A percentile compares a stretch with the other conserved stretches of the same genome.
phyloP scores from a whole-genome alignment of 2,329 filamentous ascomycete species.

The Penicillium brasilianum region DNA sequence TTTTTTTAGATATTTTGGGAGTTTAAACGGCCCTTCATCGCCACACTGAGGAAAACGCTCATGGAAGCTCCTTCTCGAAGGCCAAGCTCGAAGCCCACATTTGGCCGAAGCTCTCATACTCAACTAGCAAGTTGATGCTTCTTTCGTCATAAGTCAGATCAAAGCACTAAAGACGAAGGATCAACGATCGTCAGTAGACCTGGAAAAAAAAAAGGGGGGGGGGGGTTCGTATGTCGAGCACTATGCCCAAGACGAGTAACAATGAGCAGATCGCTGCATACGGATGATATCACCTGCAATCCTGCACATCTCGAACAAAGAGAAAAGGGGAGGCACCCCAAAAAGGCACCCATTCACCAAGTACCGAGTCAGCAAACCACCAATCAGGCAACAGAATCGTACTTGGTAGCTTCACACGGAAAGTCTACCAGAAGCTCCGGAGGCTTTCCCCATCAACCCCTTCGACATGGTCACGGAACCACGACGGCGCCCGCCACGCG shows the following conservation, averaged over 20 bases:
- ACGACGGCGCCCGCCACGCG: constrained; percentile 3
- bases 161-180: no score
- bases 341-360: neutral
- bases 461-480: neutral
- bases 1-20: neutral
- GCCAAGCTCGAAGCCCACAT: neutral
- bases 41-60: neutral
- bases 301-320: neutral
- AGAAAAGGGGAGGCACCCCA: neutral
- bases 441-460: constrained; percentile 14
- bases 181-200: neutral
- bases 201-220: neutral
- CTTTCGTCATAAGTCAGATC: neutral
- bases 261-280: neutral
- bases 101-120: neutral
- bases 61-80: neutral
- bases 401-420: neutral
- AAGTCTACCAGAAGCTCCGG: constrained; percentile 13
- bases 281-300: neutral
- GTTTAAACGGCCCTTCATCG: neutral
- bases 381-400: constrained; percentile 3
- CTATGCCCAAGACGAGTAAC: neutral
- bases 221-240: constrained; percentile 1
- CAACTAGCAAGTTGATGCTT: neutral
- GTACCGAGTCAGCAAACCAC: neutral